Evolutionary conservation across 345 rosid genomes (phyloP), one percentile per base, ranked within the genome.

Genomic region (Salix viminalis): DNA sequence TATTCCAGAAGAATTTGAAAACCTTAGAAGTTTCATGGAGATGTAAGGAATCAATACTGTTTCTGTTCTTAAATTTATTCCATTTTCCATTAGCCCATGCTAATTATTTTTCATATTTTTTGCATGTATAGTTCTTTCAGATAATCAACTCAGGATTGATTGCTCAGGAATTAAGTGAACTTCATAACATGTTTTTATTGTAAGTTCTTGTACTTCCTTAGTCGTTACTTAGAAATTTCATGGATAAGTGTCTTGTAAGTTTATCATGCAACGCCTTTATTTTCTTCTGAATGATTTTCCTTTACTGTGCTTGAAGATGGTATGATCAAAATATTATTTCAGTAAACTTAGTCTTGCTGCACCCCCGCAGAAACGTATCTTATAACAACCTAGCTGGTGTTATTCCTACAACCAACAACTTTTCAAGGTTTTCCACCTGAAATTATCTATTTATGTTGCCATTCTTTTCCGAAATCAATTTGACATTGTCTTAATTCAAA

Each of bases 1-100:
- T 71, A 78, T 96, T 81, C 99, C 98, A 28, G 91, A 87, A 7
- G 99, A 96, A 75, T 91, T 96, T 76, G 95, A 97, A 50, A 96
- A 93, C 83, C 81, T 96, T 66, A 90, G 91, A 90, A 92, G 95
- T 78, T 86, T 93, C 56, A 84, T 89, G 94, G 98, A 96, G 82
- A 91, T 93, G 99, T 96, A 84, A 83, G 90, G 72, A 75, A 71
- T 56, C 26, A 39, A 74, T 76, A 50, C 66, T 74, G 65, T n/a
- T 73, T 14, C 67, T 75, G 10, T n/a, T 32, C 4, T 1, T 60
- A 3, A 48, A 26, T 41, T 9, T 21, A 44, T 14, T 16, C 3
- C 7, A n/a, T 42, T 39, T 77, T 65, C 24, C 42, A 15, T 23
- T 54, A 30, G 32, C 66, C 67, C 72, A 73, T 60, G 72, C 77